Evolutionary conservation across 352 stramenopile genomes (phyloP).

Genomic region (Globisporangium barbulae): DNA sequence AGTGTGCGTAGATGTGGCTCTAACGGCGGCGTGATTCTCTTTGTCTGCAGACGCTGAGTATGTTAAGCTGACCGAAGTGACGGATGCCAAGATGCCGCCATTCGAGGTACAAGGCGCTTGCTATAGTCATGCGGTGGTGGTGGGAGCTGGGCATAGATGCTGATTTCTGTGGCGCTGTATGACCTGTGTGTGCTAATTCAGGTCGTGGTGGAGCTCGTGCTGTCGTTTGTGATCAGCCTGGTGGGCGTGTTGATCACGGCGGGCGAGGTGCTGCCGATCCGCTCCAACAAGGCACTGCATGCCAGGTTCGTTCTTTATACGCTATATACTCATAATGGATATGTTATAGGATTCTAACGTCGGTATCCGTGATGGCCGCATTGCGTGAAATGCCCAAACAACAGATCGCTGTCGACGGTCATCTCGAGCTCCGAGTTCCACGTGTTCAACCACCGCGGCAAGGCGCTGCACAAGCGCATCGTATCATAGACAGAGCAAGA

Average conservation of each 20-base stretch:
- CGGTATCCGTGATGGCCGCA: neutral
- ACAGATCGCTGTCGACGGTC: conserved; percentile 61
- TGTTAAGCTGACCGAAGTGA: conserved; percentile 68
- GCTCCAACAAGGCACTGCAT: conserved; percentile 63
- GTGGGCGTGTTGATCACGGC: conserved; percentile 64
- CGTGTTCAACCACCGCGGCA: conserved; percentile 81
- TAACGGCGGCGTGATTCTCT: neutral
- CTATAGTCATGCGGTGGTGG: neutral
- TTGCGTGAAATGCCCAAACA: neutral
- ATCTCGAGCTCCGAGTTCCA: conserved; percentile 73
- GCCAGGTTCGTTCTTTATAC: conserved; percentile 34
- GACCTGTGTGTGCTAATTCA: conserved; percentile 15
- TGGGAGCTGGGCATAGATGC: neutral
- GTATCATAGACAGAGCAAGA: conserved; percentile 19
- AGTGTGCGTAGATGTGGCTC: neutral
- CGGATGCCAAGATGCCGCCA: conserved; percentile 63
- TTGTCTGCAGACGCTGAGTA: conserved; percentile 63
- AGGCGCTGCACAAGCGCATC: conserved; percentile 69
- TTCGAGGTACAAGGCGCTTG: conserved; percentile 36
- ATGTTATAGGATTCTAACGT: neutral
- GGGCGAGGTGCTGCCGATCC: conserved; percentile 71
- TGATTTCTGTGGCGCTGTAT: neutral
- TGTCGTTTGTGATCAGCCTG: conserved; percentile 65
- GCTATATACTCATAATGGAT: neutral
- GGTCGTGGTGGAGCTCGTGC: conserved; percentile 69